Conservation (phyloP, 805 yeast species). For the Wickerhamiella bombiphila region DNA sequence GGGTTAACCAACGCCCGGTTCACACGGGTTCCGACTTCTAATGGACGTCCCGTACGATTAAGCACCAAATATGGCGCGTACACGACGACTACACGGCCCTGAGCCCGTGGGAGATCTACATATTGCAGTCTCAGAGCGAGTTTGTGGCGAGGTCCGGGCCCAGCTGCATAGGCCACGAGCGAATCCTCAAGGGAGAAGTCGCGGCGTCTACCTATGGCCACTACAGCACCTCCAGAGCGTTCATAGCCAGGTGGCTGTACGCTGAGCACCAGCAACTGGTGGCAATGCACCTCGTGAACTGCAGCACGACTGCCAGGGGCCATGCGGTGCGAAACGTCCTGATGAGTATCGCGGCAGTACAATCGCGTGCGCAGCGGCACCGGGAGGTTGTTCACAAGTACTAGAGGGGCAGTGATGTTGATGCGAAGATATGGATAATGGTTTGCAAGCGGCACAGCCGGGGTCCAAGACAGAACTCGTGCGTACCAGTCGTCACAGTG, state of each 20-base stretch:
- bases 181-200: conserved; percentile 41
- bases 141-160: conserved; percentile 44
- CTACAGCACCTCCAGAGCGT: conserved; percentile 59
- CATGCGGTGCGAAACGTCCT: conserved; percentile 51
- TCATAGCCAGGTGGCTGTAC: conserved; percentile 44
- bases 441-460: conserved; percentile 52
- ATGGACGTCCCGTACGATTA: conserved; percentile 59
- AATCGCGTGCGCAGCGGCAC: conserved; percentile 61
- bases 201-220: conserved; percentile 28
- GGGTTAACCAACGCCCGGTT: conserved; percentile 36
- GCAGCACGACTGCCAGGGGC: conserved; percentile 52
- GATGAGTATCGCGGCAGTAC: conserved; percentile 56
- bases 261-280: conserved; percentile 55
- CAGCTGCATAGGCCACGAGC: conserved; percentile 22
- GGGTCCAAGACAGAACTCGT: conserved; percentile 16
- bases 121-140: conserved; percentile 54
- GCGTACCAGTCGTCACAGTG: conserved; percentile 32
- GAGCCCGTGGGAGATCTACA: conserved; percentile 21
- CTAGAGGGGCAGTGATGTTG: conserved; percentile 69
- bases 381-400: conserved; percentile 73
- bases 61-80: conserved; percentile 74
- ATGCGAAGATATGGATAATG: conserved; percentile 77
- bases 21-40: conserved; percentile 39
- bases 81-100: conserved; percentile 26
- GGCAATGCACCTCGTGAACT: conserved; percentile 66